Base-by-base conservation (phyloP, 169 alveolate genomes). In the Plasmodium reichenowi region DNA sequence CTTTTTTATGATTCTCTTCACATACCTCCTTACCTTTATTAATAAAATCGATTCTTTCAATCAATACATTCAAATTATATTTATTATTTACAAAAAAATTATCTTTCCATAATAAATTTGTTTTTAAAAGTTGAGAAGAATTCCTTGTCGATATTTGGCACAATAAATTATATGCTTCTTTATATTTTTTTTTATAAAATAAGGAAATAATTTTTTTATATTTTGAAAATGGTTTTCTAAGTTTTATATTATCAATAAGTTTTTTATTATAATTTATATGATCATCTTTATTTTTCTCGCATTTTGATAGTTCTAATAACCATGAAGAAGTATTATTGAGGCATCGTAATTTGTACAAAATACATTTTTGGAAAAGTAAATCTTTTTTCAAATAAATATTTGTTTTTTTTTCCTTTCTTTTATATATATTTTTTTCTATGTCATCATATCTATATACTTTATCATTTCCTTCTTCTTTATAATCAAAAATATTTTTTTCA, bases 301-400 rank as follows among this genome's bases (percentile, higher is more conserved):
- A 54, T 59, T 76, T 76, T 2, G 89, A 76, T 38, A 76, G 24
- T 58, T 76, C 89, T 22, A 56, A 38, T 58, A 76, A 38, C 89
- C 89, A 76, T 3, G 76, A 26, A 6, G 89, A 62, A 45, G 63
- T 76, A 76, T 76, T 67, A 76, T 64, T 64, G 20, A 76, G 70
- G 24, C 78, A 76, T 43, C 89, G 63, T 29, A 76, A 63, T 76
- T 76, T 62, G 58, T 76, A 76, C 5, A 64, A 64, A 24, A 76
- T 24, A 10, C 78, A 24, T 56, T 76, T 76, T 38, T 58, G 26
- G 50, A 76, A 70, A 10, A 76, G 20, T 43, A 76, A 13, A 9
- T 50, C 50, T 76, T 58, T 63, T 12, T 48, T 20, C 15, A 8
- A 52, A 68, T 54, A 7, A n/a, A 6, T 29, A 29, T 15, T 15